A percentile compares a stretch with the other conserved stretches of the same genome.
Conservation (phyloP, 352 stramenopile genomes). For the Phytophthora quininea region DNA sequence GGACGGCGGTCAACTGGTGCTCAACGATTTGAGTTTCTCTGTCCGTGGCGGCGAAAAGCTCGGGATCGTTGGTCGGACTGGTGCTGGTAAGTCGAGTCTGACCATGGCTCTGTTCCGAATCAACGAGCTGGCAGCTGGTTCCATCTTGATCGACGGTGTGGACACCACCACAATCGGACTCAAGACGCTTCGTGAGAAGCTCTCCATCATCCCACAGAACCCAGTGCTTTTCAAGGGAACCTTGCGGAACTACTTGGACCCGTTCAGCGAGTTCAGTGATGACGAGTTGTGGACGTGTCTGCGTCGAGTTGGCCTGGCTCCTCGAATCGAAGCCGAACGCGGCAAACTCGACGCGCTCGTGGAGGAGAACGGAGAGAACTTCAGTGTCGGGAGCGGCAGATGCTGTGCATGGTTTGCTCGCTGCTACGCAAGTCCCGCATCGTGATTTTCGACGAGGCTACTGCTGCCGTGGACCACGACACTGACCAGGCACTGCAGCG, state of each 20-base stretch:
- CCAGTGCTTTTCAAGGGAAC: slow-evolving; percentile 93
- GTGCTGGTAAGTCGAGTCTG: slow-evolving; percentile 86
- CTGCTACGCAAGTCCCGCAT: slow-evolving; percentile 80
- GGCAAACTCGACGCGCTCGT: slow-evolving; percentile 78
- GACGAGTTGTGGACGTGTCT: slow-evolving; percentile 59
- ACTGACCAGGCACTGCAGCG: slow-evolving; percentile 70
- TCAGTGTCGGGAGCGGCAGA: slow-evolving; percentile 93
- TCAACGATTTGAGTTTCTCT: slow-evolving; percentile 44
- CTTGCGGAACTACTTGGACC: slow-evolving; percentile 92
- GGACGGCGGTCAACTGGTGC: slow-evolving; percentile 49
- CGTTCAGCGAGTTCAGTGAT: slow-evolving; percentile 83
- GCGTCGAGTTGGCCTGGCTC: slow-evolving; percentile 58
- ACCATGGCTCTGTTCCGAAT: slow-evolving; percentile 91
- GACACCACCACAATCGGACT: slow-evolving; percentile 81
- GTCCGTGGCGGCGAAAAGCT: slow-evolving; percentile 64
- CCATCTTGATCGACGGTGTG: slow-evolving; percentile 89
- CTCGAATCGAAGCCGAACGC: slow-evolving; percentile 58
- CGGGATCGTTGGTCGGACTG: slow-evolving; percentile 90
- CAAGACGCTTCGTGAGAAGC: slow-evolving; percentile 70
- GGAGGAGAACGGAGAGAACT: slow-evolving; percentile 94
- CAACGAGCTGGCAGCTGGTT: slow-evolving; percentile 81
- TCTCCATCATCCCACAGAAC: slow-evolving; percentile 95
- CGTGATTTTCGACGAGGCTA: slow-evolving; percentile 88
- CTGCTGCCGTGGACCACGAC: slow-evolving; percentile 78
- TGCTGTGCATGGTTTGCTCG: slow-evolving; percentile 93